These are phyloP conservation scores for Mycoemilia scoparia DNA, from an alignment of 192 early-diverging fungal species.

Conservation along the genomic window DNA sequence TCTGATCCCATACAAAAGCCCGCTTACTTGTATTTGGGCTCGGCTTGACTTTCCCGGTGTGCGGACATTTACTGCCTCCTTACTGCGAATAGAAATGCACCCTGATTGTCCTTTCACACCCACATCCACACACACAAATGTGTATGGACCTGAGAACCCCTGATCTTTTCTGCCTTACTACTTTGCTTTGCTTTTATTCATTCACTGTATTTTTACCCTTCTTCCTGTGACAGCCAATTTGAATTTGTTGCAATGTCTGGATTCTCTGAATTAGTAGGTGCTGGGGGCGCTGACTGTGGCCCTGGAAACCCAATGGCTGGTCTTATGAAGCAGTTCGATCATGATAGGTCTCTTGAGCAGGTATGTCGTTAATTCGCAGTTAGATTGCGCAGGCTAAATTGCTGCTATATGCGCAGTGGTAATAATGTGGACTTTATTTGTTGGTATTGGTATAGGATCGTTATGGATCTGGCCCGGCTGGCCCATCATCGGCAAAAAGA, in stretches of 20 bases:
- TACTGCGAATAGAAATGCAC: too few relatives aligned
- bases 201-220: not conserved
- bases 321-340: conserved; percentile 63
- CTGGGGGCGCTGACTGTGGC: conserved; percentile 54
- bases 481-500: conserved; percentile 21
- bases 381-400: not conserved
- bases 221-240: conserved; percentile 1
- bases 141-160: too few relatives aligned
- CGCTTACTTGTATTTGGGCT: too few relatives aligned
- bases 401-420: not conserved
- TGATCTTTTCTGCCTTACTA: too few relatives aligned
- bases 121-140: too few relatives aligned
- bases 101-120: too few relatives aligned
- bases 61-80: too few relatives aligned
- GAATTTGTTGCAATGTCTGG: conserved; percentile 19
- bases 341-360: conserved; percentile 64
- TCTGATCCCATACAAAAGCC: too few relatives aligned
- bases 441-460: conserved; percentile 5
- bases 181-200: not conserved
- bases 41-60: too few relatives aligned
- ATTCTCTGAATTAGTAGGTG: conserved; percentile 38
- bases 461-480: conserved; percentile 12
- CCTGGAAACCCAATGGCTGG: conserved; percentile 56
- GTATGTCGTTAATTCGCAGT: conserved; percentile 19
- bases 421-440: not conserved